These are phyloP conservation scores for Rhododendron vialii DNA, from an alignment of 148 eudicot species.

Conservation along the genomic window DNA sequence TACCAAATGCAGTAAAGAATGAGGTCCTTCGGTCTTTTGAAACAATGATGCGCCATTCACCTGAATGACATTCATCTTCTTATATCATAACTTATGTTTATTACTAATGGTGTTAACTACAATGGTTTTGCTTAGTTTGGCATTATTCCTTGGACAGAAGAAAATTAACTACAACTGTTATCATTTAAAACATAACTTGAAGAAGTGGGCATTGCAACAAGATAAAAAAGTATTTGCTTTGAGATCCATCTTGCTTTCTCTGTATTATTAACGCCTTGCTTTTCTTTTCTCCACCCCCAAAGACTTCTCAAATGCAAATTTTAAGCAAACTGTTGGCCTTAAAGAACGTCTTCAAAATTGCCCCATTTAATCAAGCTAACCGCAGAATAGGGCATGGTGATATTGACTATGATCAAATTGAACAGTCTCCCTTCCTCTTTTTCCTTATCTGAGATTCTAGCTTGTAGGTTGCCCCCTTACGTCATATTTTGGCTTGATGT, in stretches of 20 bases:
- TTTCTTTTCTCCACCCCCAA: not conserved
- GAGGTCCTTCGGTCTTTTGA: constrained; percentile 1
- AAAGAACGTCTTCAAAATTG: not conserved
- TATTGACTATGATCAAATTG: not conserved
- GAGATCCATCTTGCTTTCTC: not conserved
- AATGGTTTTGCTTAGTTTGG: not conserved
- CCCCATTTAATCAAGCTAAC: not conserved
- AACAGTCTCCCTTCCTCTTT: not conserved
- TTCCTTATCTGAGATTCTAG: not conserved
- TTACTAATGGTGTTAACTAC: not conserved
- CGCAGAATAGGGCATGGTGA: not conserved
- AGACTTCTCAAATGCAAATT: not conserved
- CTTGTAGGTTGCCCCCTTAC: not conserved
- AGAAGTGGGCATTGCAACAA: not conserved
- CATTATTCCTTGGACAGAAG: not conserved
- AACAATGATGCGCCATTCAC: not conserved
- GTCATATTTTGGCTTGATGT: not conserved
- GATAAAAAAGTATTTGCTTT: not conserved
- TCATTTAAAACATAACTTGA: not conserved
- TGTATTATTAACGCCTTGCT: not conserved
- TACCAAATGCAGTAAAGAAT: constrained; percentile 18
- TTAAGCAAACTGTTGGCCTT: not conserved
- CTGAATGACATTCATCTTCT: not conserved
- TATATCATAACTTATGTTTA: not conserved
- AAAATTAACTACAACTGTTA: not conserved